Conservation (phyloP, 1,284 basidiomycete species). For the Melampsora larici-populina region DNA sequence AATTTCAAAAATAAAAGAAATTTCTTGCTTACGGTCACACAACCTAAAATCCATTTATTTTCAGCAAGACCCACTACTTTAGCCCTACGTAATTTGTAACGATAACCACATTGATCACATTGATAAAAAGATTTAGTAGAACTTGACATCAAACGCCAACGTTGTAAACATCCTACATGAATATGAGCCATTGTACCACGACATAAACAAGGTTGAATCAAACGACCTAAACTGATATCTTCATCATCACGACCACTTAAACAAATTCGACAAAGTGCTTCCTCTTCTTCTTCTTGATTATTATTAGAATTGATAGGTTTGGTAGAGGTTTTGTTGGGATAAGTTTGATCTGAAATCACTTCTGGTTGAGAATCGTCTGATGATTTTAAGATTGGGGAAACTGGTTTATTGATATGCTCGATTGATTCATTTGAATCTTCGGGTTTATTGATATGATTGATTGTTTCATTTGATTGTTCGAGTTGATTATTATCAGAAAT, state of each 20-base stretch:
- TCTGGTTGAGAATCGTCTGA: neutral
- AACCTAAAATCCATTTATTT: constrained; percentile 26
- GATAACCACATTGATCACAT: constrained; percentile 39
- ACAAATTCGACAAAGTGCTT: constrained; percentile 37
- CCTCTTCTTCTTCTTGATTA: constrained; percentile 9
- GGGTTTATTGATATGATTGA: too few species aligned
- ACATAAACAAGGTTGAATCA: constrained; percentile 41
- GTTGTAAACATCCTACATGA: constrained; percentile 32
- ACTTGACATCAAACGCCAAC: constrained; percentile 17
- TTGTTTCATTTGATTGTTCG: too few species aligned
- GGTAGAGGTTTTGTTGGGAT: neutral
- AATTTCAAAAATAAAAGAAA: neutral
- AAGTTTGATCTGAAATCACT: neutral
- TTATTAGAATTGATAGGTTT: neutral
- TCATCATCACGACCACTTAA: constrained; percentile 20
- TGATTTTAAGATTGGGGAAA: neutral
- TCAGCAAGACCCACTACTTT: constrained; percentile 29
- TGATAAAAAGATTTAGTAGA: constrained; percentile 35
- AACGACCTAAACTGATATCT: constrained; percentile 16
- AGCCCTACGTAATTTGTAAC: constrained; percentile 30
- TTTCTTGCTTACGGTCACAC: constrained; percentile 12
- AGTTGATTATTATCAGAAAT: too few species aligned
- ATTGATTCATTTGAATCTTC: too few species aligned
- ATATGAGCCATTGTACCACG: constrained; percentile 40
- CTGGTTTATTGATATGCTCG: too few species aligned